Evolutionary conservation across 2,329 filamentous ascomycete genomes (phyloP).

Genomic region (Botrytis fragariae): DNA sequence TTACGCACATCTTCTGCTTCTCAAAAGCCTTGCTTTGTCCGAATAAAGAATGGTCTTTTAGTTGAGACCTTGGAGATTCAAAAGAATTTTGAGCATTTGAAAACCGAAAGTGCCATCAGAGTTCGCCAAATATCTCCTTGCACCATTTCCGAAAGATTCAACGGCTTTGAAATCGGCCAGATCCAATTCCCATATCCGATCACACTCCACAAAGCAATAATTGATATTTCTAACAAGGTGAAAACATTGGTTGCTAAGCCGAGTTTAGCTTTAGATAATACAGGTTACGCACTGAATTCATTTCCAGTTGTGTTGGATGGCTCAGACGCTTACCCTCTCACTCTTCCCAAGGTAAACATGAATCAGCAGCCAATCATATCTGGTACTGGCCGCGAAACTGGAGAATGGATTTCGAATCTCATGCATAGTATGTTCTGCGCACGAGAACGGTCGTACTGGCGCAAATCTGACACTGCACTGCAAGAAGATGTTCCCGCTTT

Average conservation of each 20-base stretch:
- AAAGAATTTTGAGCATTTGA: background rate
- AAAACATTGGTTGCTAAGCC: background rate
- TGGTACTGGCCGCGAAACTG: background rate
- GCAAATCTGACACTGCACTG: background rate
- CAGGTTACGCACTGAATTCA: background rate
- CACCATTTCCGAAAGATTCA: background rate
- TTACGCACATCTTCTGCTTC: background rate
- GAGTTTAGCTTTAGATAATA: background rate
- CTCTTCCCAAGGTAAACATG: background rate
- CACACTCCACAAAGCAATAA: background rate
- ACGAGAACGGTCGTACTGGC: background rate
- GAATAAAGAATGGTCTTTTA: background rate
- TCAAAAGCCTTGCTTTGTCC: background rate
- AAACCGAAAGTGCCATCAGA: background rate
- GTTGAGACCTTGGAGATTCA: background rate
- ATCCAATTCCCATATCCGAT: constrained; percentile 5
- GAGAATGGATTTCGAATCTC: background rate
- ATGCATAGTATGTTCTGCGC: background rate
- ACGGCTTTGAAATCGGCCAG: background rate
- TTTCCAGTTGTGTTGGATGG: background rate
- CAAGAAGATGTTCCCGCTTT: background rate
- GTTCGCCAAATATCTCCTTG: constrained; percentile 5
- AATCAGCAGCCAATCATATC: background rate
- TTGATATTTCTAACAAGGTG: background rate
- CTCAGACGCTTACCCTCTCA: background rate